Conservation (phyloP, 805 yeast species). For the Candida taoyuanica region DNA sequence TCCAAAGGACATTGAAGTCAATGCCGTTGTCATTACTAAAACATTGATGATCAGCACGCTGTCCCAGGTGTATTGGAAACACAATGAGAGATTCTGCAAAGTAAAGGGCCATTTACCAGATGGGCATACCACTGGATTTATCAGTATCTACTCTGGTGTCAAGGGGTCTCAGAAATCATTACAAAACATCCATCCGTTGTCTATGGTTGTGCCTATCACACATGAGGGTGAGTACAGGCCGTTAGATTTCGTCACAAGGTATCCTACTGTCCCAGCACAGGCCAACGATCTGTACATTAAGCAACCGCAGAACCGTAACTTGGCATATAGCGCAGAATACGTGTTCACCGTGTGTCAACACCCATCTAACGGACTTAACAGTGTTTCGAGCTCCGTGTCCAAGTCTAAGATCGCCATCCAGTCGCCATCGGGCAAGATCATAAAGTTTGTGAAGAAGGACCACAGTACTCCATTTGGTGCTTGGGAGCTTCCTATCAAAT, state of each 20-base stretch:
- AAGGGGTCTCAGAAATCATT: slow-evolving; percentile 54
- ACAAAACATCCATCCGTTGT: slow-evolving; percentile 60
- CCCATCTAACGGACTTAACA: slow-evolving; percentile 21
- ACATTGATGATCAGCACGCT: slow-evolving; percentile 45
- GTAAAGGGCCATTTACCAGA: slow-evolving; percentile 80
- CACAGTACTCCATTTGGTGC: slow-evolving; percentile 43
- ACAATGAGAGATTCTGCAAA: slow-evolving; percentile 59
- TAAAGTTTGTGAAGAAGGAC: slow-evolving; percentile 50
- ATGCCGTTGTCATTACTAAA: slow-evolving; percentile 52
- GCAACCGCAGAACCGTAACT: slow-evolving; percentile 73
- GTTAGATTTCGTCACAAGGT: slow-evolving; percentile 64
- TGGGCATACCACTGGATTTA: slow-evolving; percentile 59
- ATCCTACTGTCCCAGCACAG: slow-evolving; percentile 65
- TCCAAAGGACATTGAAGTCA: slow-evolving; percentile 66
- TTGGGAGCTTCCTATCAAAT: slow-evolving; percentile 56
- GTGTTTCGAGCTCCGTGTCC: slow-evolving; percentile 7
- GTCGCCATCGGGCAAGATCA: slow-evolving; percentile 79
- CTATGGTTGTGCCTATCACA: slow-evolving; percentile 68
- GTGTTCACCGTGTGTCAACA: slow-evolving; percentile 60
- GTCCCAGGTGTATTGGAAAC: slow-evolving; percentile 75
- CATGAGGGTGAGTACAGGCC: slow-evolving; percentile 64
- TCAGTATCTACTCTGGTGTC: slow-evolving; percentile 69
- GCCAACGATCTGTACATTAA: slow-evolving; percentile 73
- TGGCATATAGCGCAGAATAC: slow-evolving; percentile 55
- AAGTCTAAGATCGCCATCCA: slow-evolving; percentile 65